These are phyloP conservation scores for Pestalotiopsis sp. DNA, from an alignment of 2,329 filamentous ascomycete species.

Conservation along the genomic window DNA sequence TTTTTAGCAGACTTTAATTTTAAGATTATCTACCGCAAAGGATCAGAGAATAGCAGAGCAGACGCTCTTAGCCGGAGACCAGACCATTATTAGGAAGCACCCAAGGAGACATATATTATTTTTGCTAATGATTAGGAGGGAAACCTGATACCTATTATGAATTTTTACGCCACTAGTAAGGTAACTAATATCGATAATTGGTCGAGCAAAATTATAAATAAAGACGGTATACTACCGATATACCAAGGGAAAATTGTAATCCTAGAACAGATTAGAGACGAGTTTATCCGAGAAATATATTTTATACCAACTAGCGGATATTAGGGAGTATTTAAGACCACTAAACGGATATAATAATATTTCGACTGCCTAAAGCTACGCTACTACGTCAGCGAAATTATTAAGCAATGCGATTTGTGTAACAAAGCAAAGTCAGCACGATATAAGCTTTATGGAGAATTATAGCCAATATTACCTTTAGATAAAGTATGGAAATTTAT, in stretches of 20 bases:
- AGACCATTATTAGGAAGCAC: neutral
- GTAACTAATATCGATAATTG: neutral
- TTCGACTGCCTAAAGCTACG: neutral
- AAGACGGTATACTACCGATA: neutral
- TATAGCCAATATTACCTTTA: too few species aligned
- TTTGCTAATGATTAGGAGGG: slow-evolving; percentile 1
- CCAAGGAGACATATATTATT: neutral
- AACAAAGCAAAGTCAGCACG: too few species aligned
- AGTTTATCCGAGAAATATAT: slow-evolving; percentile 2
- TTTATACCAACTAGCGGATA: neutral
- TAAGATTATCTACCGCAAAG: too few species aligned
- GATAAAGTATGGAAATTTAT: too few species aligned
- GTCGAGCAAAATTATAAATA: too few species aligned
- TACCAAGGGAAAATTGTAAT: slow-evolving; percentile 1
- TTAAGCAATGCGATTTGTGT: too few species aligned
- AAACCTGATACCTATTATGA: too few species aligned
- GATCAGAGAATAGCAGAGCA: neutral
- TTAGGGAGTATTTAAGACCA: neutral
- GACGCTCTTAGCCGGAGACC: neutral
- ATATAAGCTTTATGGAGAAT: too few species aligned
- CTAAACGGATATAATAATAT: neutral
- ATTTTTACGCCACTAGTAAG: neutral
- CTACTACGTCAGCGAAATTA: neutral
- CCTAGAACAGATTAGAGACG: neutral
- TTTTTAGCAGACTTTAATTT: too few species aligned